Evolutionary conservation across 768 basidiomycete genomes (phyloP).

Genomic region (Nidula microcarpa): DNA sequence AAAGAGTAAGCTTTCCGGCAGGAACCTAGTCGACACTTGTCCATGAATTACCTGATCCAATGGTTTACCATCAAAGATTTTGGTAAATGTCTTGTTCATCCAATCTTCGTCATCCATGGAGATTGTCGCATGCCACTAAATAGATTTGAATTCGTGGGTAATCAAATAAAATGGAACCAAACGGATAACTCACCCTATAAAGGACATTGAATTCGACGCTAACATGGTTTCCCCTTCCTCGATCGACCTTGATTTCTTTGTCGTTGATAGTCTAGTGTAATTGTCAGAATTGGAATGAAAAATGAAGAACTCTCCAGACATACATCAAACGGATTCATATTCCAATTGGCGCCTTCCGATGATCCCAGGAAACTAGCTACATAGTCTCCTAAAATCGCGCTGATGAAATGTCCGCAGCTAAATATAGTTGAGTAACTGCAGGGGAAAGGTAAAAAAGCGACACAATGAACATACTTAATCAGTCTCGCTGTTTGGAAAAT

Average conservation of each 20-base stretch:
- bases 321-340: conserved; percentile 69
- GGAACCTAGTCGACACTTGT: no score
- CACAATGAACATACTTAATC: conserved; percentile 54
- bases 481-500: conserved; percentile 83
- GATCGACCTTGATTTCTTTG: conserved; percentile 64
- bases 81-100: conserved; percentile 45
- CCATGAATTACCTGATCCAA: conserved; percentile 34
- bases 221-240: conserved; percentile 78
- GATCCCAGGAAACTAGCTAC: conserved; percentile 77
- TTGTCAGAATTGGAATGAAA: no score
- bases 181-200: background rate
- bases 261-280: conserved; percentile 57
- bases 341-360: conserved; percentile 74
- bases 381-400: conserved; percentile 45
- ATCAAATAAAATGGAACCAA: background rate
- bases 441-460: no score
- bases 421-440: background rate
- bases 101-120: conserved; percentile 70
- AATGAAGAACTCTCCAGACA: conserved; percentile 10
- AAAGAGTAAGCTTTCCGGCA: no score
- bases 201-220: conserved; percentile 64
- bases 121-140: conserved; percentile 88
- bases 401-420: conserved; percentile 54
- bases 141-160: conserved; percentile 50
- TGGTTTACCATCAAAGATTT: conserved; percentile 51